Evolutionary conservation across 768 basidiomycete genomes (phyloP).

Genomic region (Termitomyces sp.): DNA sequence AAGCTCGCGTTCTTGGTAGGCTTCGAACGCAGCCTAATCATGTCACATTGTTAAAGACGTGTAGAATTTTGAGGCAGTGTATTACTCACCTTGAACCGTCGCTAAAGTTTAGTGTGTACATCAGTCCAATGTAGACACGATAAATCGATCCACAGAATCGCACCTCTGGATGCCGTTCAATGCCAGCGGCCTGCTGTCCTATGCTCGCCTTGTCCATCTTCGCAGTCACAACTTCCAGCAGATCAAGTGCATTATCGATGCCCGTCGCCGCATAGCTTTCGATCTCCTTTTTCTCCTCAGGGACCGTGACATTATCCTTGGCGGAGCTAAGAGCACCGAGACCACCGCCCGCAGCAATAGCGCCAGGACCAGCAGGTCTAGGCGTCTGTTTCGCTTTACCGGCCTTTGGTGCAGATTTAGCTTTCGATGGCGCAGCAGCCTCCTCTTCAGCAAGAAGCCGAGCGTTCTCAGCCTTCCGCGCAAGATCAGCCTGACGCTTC

Average conservation of each 20-base stretch:
- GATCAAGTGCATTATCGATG: constrained; percentile 85
- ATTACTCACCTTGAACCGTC: constrained; percentile 77
- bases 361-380: constrained; percentile 80
- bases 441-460: constrained; percentile 89
- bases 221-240: constrained; percentile 83
- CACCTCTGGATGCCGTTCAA: constrained; percentile 93
- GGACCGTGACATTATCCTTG: constrained; percentile 17
- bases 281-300: constrained; percentile 29
- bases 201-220: constrained; percentile 93
- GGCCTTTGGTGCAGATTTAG: constrained; percentile 61
- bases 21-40: constrained; percentile 76
- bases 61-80: neutral
- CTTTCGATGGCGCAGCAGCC: constrained; percentile 48
- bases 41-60: constrained; percentile 5
- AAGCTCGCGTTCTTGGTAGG: constrained; percentile 83
- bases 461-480: constrained; percentile 83
- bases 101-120: constrained; percentile 34
- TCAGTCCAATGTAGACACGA: neutral
- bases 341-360: constrained; percentile 70
- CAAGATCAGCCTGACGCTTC: constrained; percentile 74
- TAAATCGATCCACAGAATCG: constrained; percentile 13
- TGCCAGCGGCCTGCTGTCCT: constrained; percentile 78
- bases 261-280: constrained; percentile 83
- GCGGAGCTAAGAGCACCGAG: constrained; percentile 21
- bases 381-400: constrained; percentile 47